A percentile compares a stretch with the other conserved stretches of the same genome.
Conservation (phyloP, 805 yeast species). For the Candida nanaspora region DNA sequence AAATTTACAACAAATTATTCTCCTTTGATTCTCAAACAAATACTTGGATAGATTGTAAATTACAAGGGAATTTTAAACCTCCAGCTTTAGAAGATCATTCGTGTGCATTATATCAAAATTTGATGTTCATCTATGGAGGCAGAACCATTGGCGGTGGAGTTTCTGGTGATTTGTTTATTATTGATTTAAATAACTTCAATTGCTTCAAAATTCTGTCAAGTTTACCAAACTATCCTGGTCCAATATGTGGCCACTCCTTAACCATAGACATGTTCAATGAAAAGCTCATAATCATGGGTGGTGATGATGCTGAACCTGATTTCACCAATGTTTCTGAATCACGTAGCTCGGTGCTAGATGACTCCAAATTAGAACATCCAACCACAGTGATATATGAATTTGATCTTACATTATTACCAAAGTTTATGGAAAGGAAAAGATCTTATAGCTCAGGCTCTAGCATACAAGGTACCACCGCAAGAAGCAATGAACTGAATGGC, state of each 20-base stretch:
- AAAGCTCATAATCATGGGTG: conserved; percentile 83
- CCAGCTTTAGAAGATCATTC: conserved; percentile 91
- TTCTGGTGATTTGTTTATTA: conserved; percentile 59
- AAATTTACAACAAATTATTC: conserved; percentile 71
- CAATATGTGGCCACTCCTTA: conserved; percentile 88
- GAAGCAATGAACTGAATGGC: too few relatives aligned
- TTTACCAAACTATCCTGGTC: conserved; percentile 55
- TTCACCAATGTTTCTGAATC: conserved; percentile 16
- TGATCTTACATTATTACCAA: conserved; percentile 19
- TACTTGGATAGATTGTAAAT: conserved; percentile 64
- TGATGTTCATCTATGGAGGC: conserved; percentile 86
- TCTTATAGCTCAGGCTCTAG: neutral
- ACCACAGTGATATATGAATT: conserved; percentile 30
- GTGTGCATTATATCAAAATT: conserved; percentile 68
- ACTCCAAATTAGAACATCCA: conserved; percentile 21
- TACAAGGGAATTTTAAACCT: conserved; percentile 60
- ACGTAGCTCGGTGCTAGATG: conserved; percentile 17
- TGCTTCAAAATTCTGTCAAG: conserved; percentile 53
- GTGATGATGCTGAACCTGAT: conserved; percentile 63
- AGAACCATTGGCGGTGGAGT: conserved; percentile 68
- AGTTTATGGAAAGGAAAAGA: conserved; percentile 17
- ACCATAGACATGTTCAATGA: conserved; percentile 61
- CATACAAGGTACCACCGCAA: neutral
- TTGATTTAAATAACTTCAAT: conserved; percentile 61
- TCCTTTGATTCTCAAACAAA: conserved; percentile 63